Percentiles rank a stretch among this genome's conserved stretches.
These are phyloP conservation scores for Clavispora vitiphila DNA, from an alignment of 805 yeast species.

Conservation along the genomic window DNA sequence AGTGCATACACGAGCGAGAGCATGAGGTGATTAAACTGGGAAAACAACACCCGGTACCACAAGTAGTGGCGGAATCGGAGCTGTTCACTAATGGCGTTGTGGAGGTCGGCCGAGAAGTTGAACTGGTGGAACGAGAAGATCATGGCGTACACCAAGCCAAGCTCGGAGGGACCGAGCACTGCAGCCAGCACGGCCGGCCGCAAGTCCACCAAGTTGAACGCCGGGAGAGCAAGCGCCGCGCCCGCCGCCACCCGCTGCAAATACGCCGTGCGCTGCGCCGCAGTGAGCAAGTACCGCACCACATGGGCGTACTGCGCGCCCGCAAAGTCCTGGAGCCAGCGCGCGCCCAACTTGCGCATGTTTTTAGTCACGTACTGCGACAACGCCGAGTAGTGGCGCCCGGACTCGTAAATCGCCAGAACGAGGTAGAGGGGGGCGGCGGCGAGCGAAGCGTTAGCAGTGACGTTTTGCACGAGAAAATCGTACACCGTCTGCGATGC, in stretches of 20 bases:
- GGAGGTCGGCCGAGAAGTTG: slow-evolving; percentile 26
- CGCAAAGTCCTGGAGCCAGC: slow-evolving; percentile 22
- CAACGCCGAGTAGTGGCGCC: slow-evolving; percentile 28
- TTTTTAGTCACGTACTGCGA: slow-evolving; percentile 30
- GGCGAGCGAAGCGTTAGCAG: slow-evolving; percentile 12
- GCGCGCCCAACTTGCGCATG: slow-evolving; percentile 12
- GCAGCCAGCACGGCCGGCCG: slow-evolving; percentile 18
- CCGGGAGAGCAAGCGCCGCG: slow-evolving; percentile 19
- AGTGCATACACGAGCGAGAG: slow-evolving; percentile 27
- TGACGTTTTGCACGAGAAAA: slow-evolving; percentile 5
- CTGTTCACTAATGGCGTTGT: slow-evolving; percentile 14
- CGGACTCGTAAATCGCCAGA: slow-evolving; percentile 21
- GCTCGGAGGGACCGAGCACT: slow-evolving; percentile 28
- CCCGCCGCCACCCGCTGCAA: slow-evolving; percentile 9
- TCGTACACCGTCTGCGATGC: slow-evolving; percentile 22
- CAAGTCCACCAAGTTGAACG: slow-evolving; percentile 18
- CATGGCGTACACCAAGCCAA: slow-evolving; percentile 29
- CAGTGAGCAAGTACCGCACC: slow-evolving; percentile 9
- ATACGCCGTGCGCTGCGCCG: slow-evolving; percentile 9
- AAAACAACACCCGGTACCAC: slow-evolving; percentile 23
- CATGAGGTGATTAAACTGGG: slow-evolving; percentile 26
- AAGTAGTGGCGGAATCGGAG: slow-evolving; percentile 23
- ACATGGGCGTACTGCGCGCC: slow-evolving; percentile 17
- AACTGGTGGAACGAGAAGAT: slow-evolving; percentile 32
- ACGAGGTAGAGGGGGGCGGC: slow-evolving; percentile 17